phyloP scores from a whole-genome alignment of 2,329 filamentous ascomycete species.

The Neofusicoccum cordaticola region DNA sequence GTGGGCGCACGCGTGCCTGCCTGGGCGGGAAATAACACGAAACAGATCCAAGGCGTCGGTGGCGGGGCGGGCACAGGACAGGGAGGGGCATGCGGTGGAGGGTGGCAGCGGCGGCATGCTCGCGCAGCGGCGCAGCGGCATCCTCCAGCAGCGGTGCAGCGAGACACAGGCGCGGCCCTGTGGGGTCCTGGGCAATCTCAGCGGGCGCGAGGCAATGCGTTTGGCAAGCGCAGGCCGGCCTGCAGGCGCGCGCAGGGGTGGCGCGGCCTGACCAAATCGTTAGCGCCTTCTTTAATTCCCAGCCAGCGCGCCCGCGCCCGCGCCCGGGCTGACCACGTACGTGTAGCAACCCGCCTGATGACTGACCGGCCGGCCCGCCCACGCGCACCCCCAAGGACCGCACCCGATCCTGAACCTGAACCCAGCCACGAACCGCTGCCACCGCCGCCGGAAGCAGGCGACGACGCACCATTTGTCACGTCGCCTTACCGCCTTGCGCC shows the following conservation, averaged over 20 bases:
- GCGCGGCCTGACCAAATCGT: neutral
- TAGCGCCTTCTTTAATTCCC: constrained; percentile 7
- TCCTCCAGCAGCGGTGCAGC: neutral
- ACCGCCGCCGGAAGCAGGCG: neutral
- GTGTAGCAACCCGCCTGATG: neutral
- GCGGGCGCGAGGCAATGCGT: neutral
- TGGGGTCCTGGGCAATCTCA: neutral
- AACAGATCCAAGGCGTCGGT: neutral
- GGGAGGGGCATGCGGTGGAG: neutral
- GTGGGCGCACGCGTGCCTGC: neutral
- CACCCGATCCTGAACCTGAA: neutral
- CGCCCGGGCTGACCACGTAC: neutral
- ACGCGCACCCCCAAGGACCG: neutral
- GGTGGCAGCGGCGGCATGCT: neutral
- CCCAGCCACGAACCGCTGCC: neutral
- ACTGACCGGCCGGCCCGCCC: neutral
- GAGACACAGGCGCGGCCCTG: neutral
- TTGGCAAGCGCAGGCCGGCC: neutral
- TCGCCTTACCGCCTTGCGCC: constrained; percentile 1
- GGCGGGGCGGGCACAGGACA: neutral
- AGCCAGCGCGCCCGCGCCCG: no score
- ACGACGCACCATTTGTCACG: constrained; percentile 2
- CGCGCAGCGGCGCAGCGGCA: neutral
- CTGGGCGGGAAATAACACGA: constrained; percentile 8
- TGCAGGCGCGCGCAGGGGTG: neutral